Evolutionary conservation across 305 asterid genomes (phyloP), one percentile per base, ranked within the genome.

Genomic region (Lippia alba): DNA sequence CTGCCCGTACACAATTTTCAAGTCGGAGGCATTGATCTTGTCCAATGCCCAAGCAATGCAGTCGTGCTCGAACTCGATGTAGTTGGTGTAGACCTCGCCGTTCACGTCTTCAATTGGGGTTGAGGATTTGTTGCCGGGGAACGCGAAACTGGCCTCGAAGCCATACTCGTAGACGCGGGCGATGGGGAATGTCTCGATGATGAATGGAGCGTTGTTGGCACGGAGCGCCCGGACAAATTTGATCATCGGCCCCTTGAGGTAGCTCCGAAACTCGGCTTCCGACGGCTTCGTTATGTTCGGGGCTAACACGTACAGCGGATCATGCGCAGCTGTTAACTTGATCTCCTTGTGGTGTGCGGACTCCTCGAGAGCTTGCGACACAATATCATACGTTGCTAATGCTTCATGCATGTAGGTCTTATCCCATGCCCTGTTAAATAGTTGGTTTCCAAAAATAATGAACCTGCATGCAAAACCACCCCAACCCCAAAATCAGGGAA

Each of bases 21-120:
- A 7, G 44, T 64, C 67, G 0, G 78, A 61, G 4, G 36, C 67
- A 1, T 80, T 83, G 5, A 64, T 50, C 17, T 84, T 88, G 2
- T 1, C 55, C 9, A 88, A 17, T 1, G 88, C 88, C 80, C 79
- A 82, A 0, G 34, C 61, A 55, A 76, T 54, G 3, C 77, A 46
- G 30, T 85, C 91, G 36, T 75, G 49, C 44, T 63, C 8, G 65
- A 76, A 71, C 2, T 80, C 85, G n/a, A 88, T 67, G 0, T 17
- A 67, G 12, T 88, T 80, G 7, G 65, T 74, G 83, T 88, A 88
- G 1, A 66, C 56, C 10, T 74, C 39, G 2, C 76, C 78, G 30
- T 74, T 67, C 1, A 67, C 53, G 46, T 86, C 89, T 0, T 2
- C 58, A 20, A 84, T 2, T 0, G 45, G 18, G 8, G 5, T 6